Conservation (phyloP, 2,329 filamentous ascomycete species). For the Drechslerella coelobrocha region DNA sequence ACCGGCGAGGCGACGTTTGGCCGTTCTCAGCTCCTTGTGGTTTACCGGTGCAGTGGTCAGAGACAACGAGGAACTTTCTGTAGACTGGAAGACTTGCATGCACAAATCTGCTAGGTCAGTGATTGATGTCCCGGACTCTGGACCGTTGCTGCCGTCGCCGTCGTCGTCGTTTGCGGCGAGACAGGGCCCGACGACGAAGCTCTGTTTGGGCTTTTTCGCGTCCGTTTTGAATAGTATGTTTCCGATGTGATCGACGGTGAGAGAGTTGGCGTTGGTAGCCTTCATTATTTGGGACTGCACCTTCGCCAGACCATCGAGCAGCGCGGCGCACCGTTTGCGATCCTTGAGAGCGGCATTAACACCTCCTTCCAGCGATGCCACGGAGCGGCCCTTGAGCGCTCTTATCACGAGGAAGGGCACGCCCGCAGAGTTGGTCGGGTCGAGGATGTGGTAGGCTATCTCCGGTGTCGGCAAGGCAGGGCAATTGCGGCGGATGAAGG, state of each 20-base stretch:
- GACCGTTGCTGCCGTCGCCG: slow-evolving; percentile 18
- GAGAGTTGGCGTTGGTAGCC: slow-evolving; percentile 10
- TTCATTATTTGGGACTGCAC: slow-evolving; percentile 39
- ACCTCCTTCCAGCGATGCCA: slow-evolving; percentile 28
- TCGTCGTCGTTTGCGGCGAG: slow-evolving; percentile 32
- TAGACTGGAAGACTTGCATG: slow-evolving; percentile 39
- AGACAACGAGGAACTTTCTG: slow-evolving; percentile 21
- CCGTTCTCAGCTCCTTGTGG: slow-evolving; percentile 34
- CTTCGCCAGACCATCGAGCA: slow-evolving; percentile 33
- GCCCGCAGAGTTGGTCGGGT: slow-evolving; percentile 28
- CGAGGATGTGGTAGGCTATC: slow-evolving; percentile 37
- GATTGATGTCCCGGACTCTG: slow-evolving; percentile 18
- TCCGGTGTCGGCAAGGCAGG: slow-evolving; percentile 39
- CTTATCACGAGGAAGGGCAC: slow-evolving; percentile 39
- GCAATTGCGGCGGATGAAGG: slow-evolving; percentile 32
- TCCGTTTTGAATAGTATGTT: slow-evolving; percentile 43
- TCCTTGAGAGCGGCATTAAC: slow-evolving; percentile 30
- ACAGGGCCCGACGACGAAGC: slow-evolving; percentile 28
- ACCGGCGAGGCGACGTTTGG: slow-evolving; percentile 42
- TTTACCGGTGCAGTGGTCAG: not conserved
- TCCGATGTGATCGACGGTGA: slow-evolving; percentile 34
- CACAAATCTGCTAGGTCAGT: slow-evolving; percentile 38
- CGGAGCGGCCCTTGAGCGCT: slow-evolving; percentile 19
- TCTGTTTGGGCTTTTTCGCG: slow-evolving; percentile 38
- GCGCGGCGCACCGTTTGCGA: slow-evolving; percentile 20